These are phyloP conservation scores for Candolleomyces efflorescens DNA, from an alignment of 768 basidiomycete species.

Conservation along the genomic window DNA sequence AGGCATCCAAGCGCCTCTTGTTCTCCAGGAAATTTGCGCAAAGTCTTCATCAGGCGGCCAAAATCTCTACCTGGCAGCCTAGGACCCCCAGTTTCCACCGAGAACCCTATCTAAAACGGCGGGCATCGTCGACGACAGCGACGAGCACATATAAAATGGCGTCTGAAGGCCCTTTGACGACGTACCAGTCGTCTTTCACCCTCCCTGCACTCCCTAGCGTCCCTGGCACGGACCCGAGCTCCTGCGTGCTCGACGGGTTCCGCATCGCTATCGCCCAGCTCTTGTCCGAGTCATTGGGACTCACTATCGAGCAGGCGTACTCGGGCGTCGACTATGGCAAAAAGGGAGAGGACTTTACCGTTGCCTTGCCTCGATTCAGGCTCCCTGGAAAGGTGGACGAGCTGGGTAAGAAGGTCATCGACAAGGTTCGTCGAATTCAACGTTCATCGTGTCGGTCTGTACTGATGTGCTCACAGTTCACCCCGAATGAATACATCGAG, in stretches of 20 bases:
- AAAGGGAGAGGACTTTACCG: constrained; percentile 90
- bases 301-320: constrained; percentile 77
- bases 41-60: neutral
- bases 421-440: constrained; percentile 46
- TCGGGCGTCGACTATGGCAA: constrained; percentile 85
- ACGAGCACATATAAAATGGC: neutral
- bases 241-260: constrained; percentile 71
- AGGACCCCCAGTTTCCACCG: neutral
- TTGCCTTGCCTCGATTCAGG: constrained; percentile 89
- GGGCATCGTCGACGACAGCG: neutral
- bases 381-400: constrained; percentile 81
- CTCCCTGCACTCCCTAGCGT: constrained; percentile 27
- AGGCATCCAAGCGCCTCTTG: neutral
- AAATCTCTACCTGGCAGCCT: neutral
- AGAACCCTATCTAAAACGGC: neutral
- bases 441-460: neutral
- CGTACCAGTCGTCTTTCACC: constrained; percentile 7
- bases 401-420: constrained; percentile 68
- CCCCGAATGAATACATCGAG: constrained; percentile 75
- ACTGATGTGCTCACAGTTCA: constrained; percentile 51
- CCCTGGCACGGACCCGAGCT: constrained; percentile 54
- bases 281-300: constrained; percentile 59
- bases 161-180: neutral
- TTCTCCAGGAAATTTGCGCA: neutral
- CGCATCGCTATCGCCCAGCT: constrained; percentile 75